Evolutionary conservation across 2,329 filamentous ascomycete genomes (phyloP), one percentile per base, ranked within the genome.

Genomic region (Alternaria hordeiaustralica): DNA sequence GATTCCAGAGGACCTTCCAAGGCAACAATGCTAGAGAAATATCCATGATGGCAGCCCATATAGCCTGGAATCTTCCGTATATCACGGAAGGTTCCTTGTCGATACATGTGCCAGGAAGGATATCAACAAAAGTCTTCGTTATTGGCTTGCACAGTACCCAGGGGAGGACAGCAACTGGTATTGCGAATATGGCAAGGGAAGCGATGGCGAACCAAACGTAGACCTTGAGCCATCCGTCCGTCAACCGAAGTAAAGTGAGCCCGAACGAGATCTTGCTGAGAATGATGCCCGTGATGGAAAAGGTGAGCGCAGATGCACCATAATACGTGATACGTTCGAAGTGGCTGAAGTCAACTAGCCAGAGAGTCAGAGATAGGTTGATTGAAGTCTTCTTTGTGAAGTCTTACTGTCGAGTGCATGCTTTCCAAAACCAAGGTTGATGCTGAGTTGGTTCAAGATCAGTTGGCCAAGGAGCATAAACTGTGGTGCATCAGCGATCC

Each of bases 31-130:
- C 62, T 28, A 67, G 55, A 43, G 43, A 62, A 20, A 67, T 41
- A 30, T 67, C 64, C 62, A 67, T 67, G n/a, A 62, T 47, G 18
- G 62, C 64, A 25, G 64, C 64, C 62, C 62, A 67, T 50, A 60
- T 26, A 21, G 63, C 59, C 23, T 62, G 54, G 36, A 65, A 65
- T 15, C 46, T 45, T n/a, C 33, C 50, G 33, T 59, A 65, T 21
- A 58, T 26, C 2, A 63, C 51, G 9, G 59, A 62, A 50, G 59
- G 59, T n/a, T 55, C 7, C 18, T 59, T 58, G 46, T 65, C 21
- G 20, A 58, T 50, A 28, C 63, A 65, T 9, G 54, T 47, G 5
- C 63, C 59, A 4, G 59, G 59, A 53, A 65, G 9, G 28, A 62
- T 51, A 18, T 62, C 55, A 20, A 62, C 55, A 12, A 62, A 62